Evolutionary conservation across 331 rosid genomes (phyloP).

Genomic region (Cydonia oblonga): DNA sequence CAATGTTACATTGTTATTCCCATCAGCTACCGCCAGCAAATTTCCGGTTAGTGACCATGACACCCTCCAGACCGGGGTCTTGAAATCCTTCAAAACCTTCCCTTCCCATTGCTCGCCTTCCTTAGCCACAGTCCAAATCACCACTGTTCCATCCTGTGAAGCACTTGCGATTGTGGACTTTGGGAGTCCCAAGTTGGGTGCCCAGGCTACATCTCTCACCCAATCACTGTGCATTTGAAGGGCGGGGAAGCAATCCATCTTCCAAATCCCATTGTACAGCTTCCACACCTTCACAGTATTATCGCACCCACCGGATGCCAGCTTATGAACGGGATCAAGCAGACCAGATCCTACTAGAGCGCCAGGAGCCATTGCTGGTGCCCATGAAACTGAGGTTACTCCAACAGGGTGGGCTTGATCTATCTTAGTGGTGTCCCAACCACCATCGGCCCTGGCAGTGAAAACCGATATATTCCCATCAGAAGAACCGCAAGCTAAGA

Average conservation of each 20-base stretch:
- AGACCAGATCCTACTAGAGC: slow-evolving; percentile 29
- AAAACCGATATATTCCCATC: slow-evolving; percentile 37
- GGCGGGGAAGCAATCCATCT: slow-evolving; percentile 34
- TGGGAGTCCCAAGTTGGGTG: slow-evolving; percentile 42
- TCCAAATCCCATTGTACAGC: slow-evolving; percentile 33
- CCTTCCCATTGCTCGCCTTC: slow-evolving; percentile 47
- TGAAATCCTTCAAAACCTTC: slow-evolving; percentile 28
- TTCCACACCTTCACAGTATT: slow-evolving; percentile 45
- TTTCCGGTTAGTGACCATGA: slow-evolving; percentile 46
- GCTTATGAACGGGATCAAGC: slow-evolving; percentile 33
- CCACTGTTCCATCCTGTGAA: slow-evolving; percentile 38
- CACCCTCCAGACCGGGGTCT: slow-evolving; percentile 37
- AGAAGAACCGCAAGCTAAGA: slow-evolving; percentile 41
- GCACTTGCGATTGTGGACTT: slow-evolving; percentile 43
- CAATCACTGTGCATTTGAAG: slow-evolving; percentile 35
- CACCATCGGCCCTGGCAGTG: slow-evolving; percentile 36
- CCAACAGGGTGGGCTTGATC: slow-evolving; percentile 46
- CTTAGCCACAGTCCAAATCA: slow-evolving; percentile 32
- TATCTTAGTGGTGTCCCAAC: slow-evolving; percentile 37
- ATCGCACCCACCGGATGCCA: slow-evolving; percentile 42
- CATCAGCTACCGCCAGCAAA: slow-evolving; percentile 40
- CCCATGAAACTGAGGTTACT: slow-evolving; percentile 47
- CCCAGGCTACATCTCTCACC: slow-evolving; percentile 45
- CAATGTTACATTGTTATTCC: slow-evolving; percentile 26
- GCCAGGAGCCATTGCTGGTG: slow-evolving; percentile 36